Evolutionary conservation across 2,329 filamentous ascomycete genomes (phyloP).

Genomic region (Fusarium aywerte): DNA sequence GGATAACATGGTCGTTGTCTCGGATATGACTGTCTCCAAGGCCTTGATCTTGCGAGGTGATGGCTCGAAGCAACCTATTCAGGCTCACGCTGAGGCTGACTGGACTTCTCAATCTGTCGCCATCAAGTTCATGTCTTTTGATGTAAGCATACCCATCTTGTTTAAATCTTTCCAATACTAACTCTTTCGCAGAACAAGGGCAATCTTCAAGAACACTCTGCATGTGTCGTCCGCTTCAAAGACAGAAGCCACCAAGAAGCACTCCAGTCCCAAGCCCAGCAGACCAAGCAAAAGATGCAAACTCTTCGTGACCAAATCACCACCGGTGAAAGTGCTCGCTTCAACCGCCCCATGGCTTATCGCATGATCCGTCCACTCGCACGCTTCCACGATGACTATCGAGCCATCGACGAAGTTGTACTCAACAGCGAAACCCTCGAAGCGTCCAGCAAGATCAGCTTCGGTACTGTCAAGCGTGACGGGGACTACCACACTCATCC

Average conservation of each 20-base stretch:
- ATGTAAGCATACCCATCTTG: not conserved
- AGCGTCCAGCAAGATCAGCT: constrained; percentile 30
- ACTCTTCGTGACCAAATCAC: constrained; percentile 27
- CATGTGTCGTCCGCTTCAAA: constrained; percentile 28
- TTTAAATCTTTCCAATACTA: fast-evolving
- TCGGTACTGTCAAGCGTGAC: constrained; percentile 30
- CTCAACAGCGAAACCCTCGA: constrained; percentile 36
- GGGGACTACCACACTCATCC: constrained; percentile 37
- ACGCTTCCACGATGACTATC: constrained; percentile 39
- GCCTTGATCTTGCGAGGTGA: constrained; percentile 28
- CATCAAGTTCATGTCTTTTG: constrained; percentile 36
- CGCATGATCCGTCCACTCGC: constrained; percentile 38
- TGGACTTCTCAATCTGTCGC: constrained; percentile 13
- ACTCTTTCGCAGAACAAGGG: not conserved
- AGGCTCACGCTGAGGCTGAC: constrained; percentile 35
- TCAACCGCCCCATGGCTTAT: constrained; percentile 41
- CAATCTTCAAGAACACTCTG: constrained; percentile 23
- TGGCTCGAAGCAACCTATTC: constrained; percentile 13
- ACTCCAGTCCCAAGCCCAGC: not conserved
- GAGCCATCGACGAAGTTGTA: constrained; percentile 36
- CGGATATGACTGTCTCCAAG: constrained; percentile 38
- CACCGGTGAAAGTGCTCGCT: constrained; percentile 24
- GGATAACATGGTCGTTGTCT: constrained; percentile 29
- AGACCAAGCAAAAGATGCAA: constrained; percentile 29
- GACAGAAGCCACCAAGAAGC: constrained; percentile 16